phyloP scores from a whole-genome alignment of 2,329 filamentous ascomycete species.

The Talaromyces sp. region DNA sequence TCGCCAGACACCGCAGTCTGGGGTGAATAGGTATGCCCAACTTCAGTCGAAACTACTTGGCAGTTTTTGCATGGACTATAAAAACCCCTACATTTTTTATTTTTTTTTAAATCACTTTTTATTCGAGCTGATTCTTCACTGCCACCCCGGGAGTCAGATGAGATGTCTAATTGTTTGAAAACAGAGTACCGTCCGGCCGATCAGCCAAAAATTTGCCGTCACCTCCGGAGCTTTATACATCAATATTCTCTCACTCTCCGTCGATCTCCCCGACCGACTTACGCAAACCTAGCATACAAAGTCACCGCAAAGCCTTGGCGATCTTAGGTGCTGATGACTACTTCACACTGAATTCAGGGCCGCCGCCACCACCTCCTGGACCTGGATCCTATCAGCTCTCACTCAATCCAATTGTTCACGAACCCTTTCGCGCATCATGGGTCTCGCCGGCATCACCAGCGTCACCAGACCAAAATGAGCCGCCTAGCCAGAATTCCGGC shows the following conservation, averaged over 20 bases:
- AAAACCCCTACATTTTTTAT: neutral
- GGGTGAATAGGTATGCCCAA: conserved; percentile 8
- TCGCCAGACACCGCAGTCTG: conserved; percentile 20
- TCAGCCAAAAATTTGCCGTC: neutral
- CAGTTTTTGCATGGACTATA: neutral
- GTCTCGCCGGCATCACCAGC: conserved; percentile 23
- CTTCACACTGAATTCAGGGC: conserved; percentile 3
- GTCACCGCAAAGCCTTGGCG: conserved; percentile 35
- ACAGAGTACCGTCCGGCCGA: conserved; percentile 6
- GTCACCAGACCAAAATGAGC: conserved; percentile 19
- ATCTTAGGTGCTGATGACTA: conserved; percentile 30
- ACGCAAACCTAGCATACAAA: conserved; percentile 34
- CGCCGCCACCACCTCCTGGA: conserved; percentile 9
- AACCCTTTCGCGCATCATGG: conserved; percentile 10
- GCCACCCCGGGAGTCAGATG: neutral
- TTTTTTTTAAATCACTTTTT: neutral
- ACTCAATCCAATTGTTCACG: conserved; percentile 17
- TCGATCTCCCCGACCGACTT: conserved; percentile 39
- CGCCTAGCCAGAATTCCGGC: conserved; percentile 27
- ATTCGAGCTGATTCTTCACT: neutral
- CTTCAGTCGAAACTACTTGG: neutral
- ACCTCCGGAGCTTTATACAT: conserved; percentile 27
- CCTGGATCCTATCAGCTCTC: conserved; percentile 13
- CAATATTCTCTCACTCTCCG: conserved; percentile 35
- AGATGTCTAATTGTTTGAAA: neutral